These are phyloP conservation scores for Euphorbia corollata DNA, from an alignment of 441 rosid species.

Conservation along the genomic window DNA sequence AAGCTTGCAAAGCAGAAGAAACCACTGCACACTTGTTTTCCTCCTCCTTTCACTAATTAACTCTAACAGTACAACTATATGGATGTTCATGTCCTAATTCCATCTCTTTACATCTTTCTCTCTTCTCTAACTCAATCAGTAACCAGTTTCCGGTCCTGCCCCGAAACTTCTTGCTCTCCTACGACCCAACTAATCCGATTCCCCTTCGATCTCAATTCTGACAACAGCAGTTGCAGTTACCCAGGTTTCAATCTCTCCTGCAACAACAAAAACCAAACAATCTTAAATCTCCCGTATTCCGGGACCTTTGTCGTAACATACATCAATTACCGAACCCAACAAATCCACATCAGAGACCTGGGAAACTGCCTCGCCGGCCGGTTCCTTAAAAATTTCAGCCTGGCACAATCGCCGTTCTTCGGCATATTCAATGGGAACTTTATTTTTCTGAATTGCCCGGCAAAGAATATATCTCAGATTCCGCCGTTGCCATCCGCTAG, in stretches of 20 bases:
- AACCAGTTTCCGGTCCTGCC: slow-evolving; percentile 7
- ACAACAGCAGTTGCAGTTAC: slow-evolving; percentile 22
- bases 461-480: slow-evolving; percentile 16
- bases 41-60: neutral
- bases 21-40: neutral
- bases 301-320: slow-evolving; percentile 29
- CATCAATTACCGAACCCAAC: slow-evolving; percentile 29
- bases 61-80: neutral
- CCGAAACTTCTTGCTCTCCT: slow-evolving; percentile 11
- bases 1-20: too few species aligned
- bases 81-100: neutral
- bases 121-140: neutral
- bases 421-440: neutral
- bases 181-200: slow-evolving; percentile 23
- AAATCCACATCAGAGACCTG: slow-evolving; percentile 29
- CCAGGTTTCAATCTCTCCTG: slow-evolving; percentile 33
- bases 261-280: slow-evolving; percentile 12
- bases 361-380: slow-evolving; percentile 29
- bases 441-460: slow-evolving; percentile 23
- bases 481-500: slow-evolving; percentile 8
- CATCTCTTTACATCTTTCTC: slow-evolving; percentile 8
- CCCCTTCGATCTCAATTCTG: slow-evolving; percentile 30
- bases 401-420: slow-evolving; percentile 21
- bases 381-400: slow-evolving; percentile 22
- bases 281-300: slow-evolving; percentile 28